phyloP scores from a whole-genome alignment of 2,329 filamentous ascomycete species.

The Hymenoscyphus linearis region DNA sequence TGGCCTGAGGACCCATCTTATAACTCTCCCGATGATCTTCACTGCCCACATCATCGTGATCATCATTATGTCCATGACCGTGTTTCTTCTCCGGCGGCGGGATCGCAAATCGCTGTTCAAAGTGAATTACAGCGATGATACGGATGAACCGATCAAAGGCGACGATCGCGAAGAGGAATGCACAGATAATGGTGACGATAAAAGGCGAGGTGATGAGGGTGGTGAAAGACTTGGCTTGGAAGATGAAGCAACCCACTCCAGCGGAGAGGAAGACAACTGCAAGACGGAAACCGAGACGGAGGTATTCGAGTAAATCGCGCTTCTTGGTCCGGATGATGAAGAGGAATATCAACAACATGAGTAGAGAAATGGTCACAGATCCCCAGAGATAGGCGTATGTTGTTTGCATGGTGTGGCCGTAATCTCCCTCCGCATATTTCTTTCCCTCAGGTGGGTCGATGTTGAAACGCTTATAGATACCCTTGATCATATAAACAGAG shows the following conservation, averaged over 20 bases:
- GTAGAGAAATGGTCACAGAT: conserved; percentile 3
- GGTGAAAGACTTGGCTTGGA: neutral
- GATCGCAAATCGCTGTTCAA: conserved; percentile 6
- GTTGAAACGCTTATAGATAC: conserved; percentile 1
- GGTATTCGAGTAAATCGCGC: conserved; percentile 7
- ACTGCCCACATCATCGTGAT: neutral
- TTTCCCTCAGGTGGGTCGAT: conserved; percentile 3
- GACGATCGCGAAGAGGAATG: neutral
- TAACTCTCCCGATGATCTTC: neutral
- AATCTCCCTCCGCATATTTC: neutral
- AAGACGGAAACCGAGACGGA: conserved; percentile 7
- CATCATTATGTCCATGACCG: conserved; percentile 3
- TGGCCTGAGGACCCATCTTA: neutral
- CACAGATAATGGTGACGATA: conserved; percentile 6
- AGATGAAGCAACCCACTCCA: conserved; percentile 2
- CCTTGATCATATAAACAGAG: neutral
- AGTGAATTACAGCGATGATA: conserved; percentile 1
- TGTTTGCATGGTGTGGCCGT: conserved; percentile 3
- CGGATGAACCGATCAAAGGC: conserved; percentile 6
- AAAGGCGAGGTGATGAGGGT: conserved; percentile 4
- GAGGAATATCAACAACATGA: conserved; percentile 6
- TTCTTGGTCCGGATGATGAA: conserved; percentile 11
- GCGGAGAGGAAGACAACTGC: conserved; percentile 6
- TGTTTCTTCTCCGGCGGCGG: conserved; percentile 3
- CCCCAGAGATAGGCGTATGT: conserved; percentile 8